phyloP scores from a whole-genome alignment of 83 land plant species.

The Picea abies region DNA sequence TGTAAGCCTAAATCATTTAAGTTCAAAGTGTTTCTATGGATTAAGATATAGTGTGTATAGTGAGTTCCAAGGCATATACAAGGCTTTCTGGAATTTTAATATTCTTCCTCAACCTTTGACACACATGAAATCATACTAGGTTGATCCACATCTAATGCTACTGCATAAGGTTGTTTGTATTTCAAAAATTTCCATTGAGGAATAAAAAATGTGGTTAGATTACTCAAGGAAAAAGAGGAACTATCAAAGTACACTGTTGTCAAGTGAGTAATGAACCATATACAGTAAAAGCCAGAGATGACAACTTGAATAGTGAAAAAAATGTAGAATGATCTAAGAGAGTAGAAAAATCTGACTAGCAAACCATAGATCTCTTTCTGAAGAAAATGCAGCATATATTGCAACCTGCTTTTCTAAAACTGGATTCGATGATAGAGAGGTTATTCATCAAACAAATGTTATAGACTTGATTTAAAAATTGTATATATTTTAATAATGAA shows the following conservation, averaged over 20 bases:
- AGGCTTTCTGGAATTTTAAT: background rate
- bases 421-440: background rate
- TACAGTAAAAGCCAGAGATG: background rate
- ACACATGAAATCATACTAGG: background rate
- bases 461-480: background rate
- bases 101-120: background rate
- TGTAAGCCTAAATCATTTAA: conserved; percentile 41
- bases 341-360: background rate
- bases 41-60: background rate
- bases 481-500: no score
- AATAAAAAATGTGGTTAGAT: background rate
- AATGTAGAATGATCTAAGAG: background rate
- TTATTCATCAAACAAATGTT: background rate
- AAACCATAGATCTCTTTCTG: background rate
- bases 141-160: background rate
- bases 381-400: background rate
- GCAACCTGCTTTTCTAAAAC: background rate
- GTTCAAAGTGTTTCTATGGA: background rate
- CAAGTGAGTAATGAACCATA: background rate
- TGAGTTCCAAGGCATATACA: background rate
- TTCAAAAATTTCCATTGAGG: background rate
- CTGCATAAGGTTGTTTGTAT: background rate
- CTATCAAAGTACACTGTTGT: background rate
- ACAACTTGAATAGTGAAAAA: no score
- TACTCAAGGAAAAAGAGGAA: background rate